Percentiles rank a stretch among this genome's conserved stretches.
Conservation (phyloP, 768 basidiomycete genomes). For the Pisolithus sp. region DNA sequence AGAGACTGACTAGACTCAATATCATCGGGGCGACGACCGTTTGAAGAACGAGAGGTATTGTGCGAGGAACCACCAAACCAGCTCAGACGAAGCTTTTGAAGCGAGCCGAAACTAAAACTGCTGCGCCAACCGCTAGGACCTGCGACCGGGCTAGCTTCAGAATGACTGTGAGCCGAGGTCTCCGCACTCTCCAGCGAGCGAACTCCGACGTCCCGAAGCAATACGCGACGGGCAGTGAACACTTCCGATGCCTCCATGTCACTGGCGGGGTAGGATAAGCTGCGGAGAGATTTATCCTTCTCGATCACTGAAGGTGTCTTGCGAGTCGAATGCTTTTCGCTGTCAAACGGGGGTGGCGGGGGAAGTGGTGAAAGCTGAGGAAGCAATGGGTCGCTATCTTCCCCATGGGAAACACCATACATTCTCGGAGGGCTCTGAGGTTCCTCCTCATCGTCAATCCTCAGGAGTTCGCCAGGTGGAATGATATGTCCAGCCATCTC, state of each 20-base stretch:
- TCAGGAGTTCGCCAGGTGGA: constrained; percentile 29
- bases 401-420: constrained; percentile 14
- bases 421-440: constrained; percentile 21
- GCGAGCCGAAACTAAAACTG: constrained; percentile 41
- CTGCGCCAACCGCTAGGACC: constrained; percentile 29
- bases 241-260: constrained; percentile 28
- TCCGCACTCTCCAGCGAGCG: constrained; percentile 20
- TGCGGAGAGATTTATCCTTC: constrained; percentile 29
- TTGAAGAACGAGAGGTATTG: constrained; percentile 25
- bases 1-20: constrained; percentile 39
- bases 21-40: constrained; percentile 34
- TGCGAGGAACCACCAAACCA: constrained; percentile 46
- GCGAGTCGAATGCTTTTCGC: constrained; percentile 22
- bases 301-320: constrained; percentile 24
- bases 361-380: constrained; percentile 30
- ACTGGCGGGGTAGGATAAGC: constrained; percentile 26
- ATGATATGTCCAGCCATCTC: constrained; percentile 31
- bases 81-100: constrained; percentile 46
- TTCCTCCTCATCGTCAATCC: constrained; percentile 31
- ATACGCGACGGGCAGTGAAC: constrained; percentile 34
- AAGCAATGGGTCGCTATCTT: constrained; percentile 16
- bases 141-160: constrained; percentile 15
- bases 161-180: constrained; percentile 1
- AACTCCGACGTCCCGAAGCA: constrained; percentile 28
- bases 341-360: constrained; percentile 34